Evolutionary conservation across 1,284 basidiomycete genomes (phyloP).

Genomic region (Austroboletus niveus): DNA sequence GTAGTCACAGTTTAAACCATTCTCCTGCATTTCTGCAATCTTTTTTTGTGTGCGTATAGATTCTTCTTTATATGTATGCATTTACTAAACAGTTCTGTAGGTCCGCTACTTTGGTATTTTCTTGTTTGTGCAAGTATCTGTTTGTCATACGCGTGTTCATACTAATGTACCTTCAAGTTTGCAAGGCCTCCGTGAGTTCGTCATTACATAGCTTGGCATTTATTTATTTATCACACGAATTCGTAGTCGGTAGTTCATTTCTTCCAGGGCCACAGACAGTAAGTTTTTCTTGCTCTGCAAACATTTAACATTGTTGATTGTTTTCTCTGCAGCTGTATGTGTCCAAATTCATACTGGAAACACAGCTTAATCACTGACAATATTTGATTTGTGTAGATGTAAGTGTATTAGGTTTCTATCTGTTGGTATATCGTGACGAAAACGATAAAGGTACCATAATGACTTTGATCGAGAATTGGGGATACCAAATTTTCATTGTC

Average conservation of each 20-base stretch:
- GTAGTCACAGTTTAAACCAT: constrained; percentile 8
- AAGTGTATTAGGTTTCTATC: not conserved
- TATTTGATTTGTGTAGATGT: not conserved
- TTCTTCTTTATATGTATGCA: not conserved
- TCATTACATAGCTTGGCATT: not conserved
- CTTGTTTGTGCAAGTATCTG: not conserved
- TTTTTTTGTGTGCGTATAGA: constrained; percentile 14
- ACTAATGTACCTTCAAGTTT: not conserved
- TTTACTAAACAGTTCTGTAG: not conserved
- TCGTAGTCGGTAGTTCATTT: constrained; percentile 4
- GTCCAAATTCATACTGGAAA: not conserved
- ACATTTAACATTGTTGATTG: not conserved
- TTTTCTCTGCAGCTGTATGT: constrained; percentile 4
- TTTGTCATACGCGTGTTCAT: not conserved
- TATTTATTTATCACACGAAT: not conserved
- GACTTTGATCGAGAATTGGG: constrained; percentile 4
- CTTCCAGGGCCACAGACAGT: constrained; percentile 6
- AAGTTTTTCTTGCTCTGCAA: not conserved
- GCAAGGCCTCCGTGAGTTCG: constrained; percentile 4
- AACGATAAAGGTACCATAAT: constrained; percentile 5
- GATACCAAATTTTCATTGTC: constrained; percentile 7
- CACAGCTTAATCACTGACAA: no score
- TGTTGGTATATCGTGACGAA: not conserved
- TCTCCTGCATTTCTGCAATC: constrained; percentile 13
- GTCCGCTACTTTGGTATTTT: no score